phyloP scores from a whole-genome alignment of 306 rosid species.

The Castanopsis chinensis region DNA sequence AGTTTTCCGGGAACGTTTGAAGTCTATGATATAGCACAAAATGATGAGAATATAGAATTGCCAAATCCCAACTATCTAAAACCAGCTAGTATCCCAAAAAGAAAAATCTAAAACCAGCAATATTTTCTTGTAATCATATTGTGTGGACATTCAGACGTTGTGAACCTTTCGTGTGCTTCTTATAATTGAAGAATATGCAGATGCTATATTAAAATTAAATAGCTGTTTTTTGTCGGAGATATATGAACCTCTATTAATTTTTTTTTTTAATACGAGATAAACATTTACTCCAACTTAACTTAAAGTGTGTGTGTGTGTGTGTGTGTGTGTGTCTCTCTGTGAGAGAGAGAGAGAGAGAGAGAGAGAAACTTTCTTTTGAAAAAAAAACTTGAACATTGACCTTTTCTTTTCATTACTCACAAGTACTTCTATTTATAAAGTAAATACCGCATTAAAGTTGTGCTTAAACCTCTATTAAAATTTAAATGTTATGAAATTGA shows the following conservation, averaged over 20 bases:
- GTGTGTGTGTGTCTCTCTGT: no score
- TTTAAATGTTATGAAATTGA: no score
- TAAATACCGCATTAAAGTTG: accelerated
- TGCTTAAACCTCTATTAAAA: no score
- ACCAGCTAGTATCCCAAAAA: background rate
- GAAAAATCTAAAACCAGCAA: background rate
- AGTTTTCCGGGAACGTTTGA: constrained; percentile 61
- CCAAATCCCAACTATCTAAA: background rate
- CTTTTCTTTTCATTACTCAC: accelerated
- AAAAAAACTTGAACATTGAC: accelerated
- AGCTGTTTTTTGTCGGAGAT: no score
- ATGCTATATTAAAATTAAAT: no score
- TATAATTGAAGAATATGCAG: no score
- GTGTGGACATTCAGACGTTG: background rate
- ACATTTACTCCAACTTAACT: no score
- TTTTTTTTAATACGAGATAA: no score
- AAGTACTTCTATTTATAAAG: accelerated
- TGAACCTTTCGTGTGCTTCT: background rate
- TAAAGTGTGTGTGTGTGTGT: no score
- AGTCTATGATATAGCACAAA: constrained; percentile 28
- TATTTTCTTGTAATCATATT: background rate
- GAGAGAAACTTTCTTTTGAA: no score
- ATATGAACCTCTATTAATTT: no score
- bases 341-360: no score
- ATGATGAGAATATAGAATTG: background rate